A percentile compares a stretch with the other conserved stretches of the same genome.
phyloP scores from a whole-genome alignment of 345 rosid genomes.

The Alliaria petiolata region DNA sequence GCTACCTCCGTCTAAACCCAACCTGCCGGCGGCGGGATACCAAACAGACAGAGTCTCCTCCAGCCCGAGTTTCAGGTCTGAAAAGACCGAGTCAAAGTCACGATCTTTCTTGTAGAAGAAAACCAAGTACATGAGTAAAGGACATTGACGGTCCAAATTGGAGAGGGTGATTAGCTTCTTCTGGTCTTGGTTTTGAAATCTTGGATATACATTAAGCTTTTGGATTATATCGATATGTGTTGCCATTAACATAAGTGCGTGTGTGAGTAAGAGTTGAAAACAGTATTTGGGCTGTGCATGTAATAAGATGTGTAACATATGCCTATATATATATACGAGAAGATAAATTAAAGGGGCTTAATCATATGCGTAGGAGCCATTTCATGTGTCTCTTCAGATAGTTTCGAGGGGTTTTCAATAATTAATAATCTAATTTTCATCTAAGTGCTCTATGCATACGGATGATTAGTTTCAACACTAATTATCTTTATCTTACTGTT shows the following conservation, averaged over 20 bases:
- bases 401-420: constrained; percentile 14
- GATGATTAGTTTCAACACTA: constrained; percentile 32
- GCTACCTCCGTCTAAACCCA: constrained; percentile 39
- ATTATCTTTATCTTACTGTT: constrained; percentile 21
- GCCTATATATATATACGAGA: constrained; percentile 16
- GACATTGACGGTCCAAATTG: constrained; percentile 69
- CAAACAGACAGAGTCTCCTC: constrained; percentile 55
- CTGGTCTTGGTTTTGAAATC: constrained; percentile 21
- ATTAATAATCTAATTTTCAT: neutral
- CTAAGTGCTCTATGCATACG: constrained; percentile 21
- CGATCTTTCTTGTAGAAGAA: constrained; percentile 47
- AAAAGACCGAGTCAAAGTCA: constrained; percentile 36
- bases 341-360: constrained; percentile 12
- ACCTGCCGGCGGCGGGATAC: constrained; percentile 65
- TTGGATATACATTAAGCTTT: constrained; percentile 28
- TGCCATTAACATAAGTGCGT: constrained; percentile 24
- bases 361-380: constrained; percentile 30
- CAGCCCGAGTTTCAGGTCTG: constrained; percentile 46
- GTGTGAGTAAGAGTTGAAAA: constrained; percentile 7
- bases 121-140: constrained; percentile 54
- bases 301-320: constrained; percentile 7
- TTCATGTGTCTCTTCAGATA: constrained; percentile 31
- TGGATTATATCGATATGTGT: constrained; percentile 24
- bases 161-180: constrained; percentile 41
- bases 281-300: constrained; percentile 15